Percentiles rank a stretch among this genome's conserved stretches.
phyloP scores from a whole-genome alignment of 1,284 basidiomycete species.

The Rhizoctonia solani region DNA sequence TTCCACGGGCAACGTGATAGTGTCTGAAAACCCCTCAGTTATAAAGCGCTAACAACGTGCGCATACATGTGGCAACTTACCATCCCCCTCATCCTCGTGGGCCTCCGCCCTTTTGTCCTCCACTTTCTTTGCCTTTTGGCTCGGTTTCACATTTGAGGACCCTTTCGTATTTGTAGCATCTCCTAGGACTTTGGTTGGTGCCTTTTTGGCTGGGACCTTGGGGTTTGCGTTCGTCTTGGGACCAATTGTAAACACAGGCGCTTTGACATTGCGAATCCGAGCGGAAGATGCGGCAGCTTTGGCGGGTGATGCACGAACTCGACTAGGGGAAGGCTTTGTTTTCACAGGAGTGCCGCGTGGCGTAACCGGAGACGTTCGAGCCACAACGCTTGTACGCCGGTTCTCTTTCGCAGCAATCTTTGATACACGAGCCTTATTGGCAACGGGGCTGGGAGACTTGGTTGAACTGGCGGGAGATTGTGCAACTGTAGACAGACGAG shows the following conservation, averaged over 20 bases:
- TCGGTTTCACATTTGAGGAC: slow-evolving; percentile 13
- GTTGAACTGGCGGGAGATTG: slow-evolving; percentile 1
- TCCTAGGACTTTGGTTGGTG: neutral
- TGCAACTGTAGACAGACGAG: slow-evolving; percentile 10
- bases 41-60: neutral
- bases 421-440: slow-evolving; percentile 15
- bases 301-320: slow-evolving; percentile 14
- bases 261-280: neutral
- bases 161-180: slow-evolving; percentile 19
- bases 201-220: slow-evolving; percentile 1
- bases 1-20: slow-evolving; percentile 27
- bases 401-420: slow-evolving; percentile 33
- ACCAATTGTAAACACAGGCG: slow-evolving; percentile 12
- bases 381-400: slow-evolving; percentile 19
- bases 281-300: slow-evolving; percentile 5
- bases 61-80: slow-evolving; percentile 18
- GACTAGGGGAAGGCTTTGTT: neutral
- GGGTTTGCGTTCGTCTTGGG: neutral
- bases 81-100: slow-evolving; percentile 25
- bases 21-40: neutral
- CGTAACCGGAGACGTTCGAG: neutral
- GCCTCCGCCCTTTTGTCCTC: neutral
- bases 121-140: neutral
- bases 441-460: neutral
- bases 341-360: slow-evolving; percentile 12